Conservation (phyloP, 2,329 filamentous ascomycete species). For the Fusarium pseudonygamai region DNA sequence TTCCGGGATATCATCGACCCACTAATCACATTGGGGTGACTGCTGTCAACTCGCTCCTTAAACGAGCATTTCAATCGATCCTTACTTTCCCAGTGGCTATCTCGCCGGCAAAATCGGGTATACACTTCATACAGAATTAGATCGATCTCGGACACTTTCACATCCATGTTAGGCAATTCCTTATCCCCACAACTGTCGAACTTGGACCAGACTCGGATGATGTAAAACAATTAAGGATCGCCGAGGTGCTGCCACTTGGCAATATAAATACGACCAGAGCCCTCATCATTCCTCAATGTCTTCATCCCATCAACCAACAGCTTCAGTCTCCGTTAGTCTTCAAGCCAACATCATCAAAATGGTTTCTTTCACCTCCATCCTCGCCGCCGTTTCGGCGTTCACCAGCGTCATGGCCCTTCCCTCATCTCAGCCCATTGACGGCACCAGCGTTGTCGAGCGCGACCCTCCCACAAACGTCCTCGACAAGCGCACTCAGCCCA, state of each 20-base stretch:
- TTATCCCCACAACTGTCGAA: conserved; percentile 1
- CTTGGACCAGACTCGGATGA: background rate
- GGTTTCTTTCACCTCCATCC: conserved; percentile 38
- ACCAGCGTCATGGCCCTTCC: conserved; percentile 35
- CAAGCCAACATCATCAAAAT: conserved; percentile 14
- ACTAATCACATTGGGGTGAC: conserved; percentile 5
- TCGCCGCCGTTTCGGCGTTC: conserved; percentile 31
- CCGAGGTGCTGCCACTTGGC: background rate
- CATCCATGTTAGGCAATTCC: background rate
- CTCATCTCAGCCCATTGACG: background rate
- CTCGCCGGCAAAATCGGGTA: conserved; percentile 26
- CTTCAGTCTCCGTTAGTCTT: background rate
- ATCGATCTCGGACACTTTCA: conserved; percentile 10
- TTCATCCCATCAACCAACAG: background rate
- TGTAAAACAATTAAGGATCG: background rate
- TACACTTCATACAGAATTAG: background rate
- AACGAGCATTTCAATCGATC: background rate
- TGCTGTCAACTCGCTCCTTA: background rate
- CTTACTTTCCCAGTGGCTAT: background rate
- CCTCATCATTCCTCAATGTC: background rate
- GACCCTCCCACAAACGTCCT: conserved; percentile 29
- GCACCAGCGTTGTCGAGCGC: background rate
- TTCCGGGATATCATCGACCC: conserved; percentile 8
- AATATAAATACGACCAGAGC: conserved; percentile 22
- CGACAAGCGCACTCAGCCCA: conserved; percentile 49